Evolutionary conservation across 495 filamentous ascomycete species (phyloP), one percentile per base, ranked within the genome.

Genomic region (Filosporella fistucella): DNA sequence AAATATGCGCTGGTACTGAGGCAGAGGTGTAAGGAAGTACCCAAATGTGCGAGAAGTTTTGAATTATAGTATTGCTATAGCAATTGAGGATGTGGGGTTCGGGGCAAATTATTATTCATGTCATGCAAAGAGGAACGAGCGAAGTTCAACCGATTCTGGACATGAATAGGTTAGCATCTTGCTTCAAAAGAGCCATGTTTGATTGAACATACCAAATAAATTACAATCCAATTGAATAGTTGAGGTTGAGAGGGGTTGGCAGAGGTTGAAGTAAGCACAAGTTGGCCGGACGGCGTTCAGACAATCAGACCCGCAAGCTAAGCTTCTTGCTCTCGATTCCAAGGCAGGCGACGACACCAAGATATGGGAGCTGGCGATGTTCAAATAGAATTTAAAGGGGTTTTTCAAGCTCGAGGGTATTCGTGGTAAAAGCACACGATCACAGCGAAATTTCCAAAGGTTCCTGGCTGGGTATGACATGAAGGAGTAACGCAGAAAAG

Each of bases 401-500:
- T 37, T 24, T 45, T 44, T 21, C 17, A 29, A 33, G 38, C 12
- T 30, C 38, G 35, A 28, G 25, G 17, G 18, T 25, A 40, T 16
- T 20, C 2, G 33, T 49, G 28, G 42, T 32, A 35, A 37, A 43
- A 26, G 50, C 43, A 47, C 38, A 53, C 44, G 33, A 47, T 47
- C 35, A 36, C 14, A 35, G 33, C 16, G 34, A 54, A 32, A 32
- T 39, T 33, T 49, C 25, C 22, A 35, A 42, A 23, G 23, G 8
- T 35, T 42, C 17, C 26, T 33, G 9, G 21, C 28, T 33, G 16
- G 42, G 35, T 37, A 54, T 49, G 51, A 45, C 51, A 54, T 56
- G 53, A 56, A 42, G 41, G 47, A 46, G 47, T n/a, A 34, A 45
- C 25, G 36, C 47, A 47, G 36, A 42, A 47, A 47, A 42, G 42